Evolutionary conservation across 768 basidiomycete genomes (phyloP).

Genomic region (Hericium erinaceus): DNA sequence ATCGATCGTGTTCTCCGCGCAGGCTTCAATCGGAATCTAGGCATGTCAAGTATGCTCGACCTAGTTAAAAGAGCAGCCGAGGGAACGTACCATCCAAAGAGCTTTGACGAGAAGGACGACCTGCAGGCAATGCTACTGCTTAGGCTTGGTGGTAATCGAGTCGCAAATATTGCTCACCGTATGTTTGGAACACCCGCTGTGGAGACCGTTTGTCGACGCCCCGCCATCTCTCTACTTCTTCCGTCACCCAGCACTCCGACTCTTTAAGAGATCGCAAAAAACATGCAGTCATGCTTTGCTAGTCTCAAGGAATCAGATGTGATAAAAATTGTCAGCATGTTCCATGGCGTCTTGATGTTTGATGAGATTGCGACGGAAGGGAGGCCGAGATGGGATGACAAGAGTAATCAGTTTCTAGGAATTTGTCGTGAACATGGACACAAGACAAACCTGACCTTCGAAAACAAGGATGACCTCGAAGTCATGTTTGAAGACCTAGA

Average conservation of each 20-base stretch:
- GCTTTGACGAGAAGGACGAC: neutral
- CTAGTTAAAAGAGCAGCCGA: neutral
- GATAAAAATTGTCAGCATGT: neutral
- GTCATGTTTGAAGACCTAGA: neutral
- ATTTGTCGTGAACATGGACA: neutral
- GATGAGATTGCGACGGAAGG: neutral
- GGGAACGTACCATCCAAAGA: neutral
- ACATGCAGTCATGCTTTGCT: too few relatives aligned
- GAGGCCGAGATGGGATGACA: neutral
- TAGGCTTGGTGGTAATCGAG: neutral
- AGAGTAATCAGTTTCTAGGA: neutral
- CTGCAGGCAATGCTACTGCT: neutral
- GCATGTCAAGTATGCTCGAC: neutral
- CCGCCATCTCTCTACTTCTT: neutral
- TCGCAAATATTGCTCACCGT: neutral
- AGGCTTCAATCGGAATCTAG: neutral
- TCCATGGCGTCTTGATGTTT: neutral
- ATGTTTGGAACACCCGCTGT: neutral
- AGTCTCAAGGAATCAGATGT: neutral
- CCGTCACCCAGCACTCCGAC: neutral
- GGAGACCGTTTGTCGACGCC: neutral
- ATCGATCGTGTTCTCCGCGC: neutral
- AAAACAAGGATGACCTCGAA: neutral
- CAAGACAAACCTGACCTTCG: neutral
- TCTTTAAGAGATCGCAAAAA: neutral